phyloP scores from a whole-genome alignment of 2,329 filamentous ascomycete species.

The Zalaria obscura region DNA sequence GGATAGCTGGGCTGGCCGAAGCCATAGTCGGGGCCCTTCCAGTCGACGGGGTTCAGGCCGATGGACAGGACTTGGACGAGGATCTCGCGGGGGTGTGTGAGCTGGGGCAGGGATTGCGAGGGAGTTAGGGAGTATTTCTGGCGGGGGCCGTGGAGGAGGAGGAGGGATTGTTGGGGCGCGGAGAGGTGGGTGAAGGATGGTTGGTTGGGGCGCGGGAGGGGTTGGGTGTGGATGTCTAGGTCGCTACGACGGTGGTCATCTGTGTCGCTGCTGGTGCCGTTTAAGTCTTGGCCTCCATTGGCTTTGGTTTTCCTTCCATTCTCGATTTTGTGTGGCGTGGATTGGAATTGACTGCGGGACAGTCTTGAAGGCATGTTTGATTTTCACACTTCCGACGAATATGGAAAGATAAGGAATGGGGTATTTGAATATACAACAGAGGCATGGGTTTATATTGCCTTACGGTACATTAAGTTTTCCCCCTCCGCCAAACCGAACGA shows the following conservation, averaged over 20 bases:
- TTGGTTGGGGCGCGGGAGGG: background rate
- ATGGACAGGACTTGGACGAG: slow-evolving; percentile 50
- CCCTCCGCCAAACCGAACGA: no score
- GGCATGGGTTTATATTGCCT: no score
- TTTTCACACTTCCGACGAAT: no score
- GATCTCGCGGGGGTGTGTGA: slow-evolving; percentile 31
- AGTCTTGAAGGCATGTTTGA: no score
- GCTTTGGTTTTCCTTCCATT: no score
- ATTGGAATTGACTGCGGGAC: no score
- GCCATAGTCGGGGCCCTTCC: slow-evolving; percentile 55
- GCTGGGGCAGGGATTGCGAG: slow-evolving; percentile 15
- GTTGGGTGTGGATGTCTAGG: background rate
- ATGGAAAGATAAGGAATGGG: no score
- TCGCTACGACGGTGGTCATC: background rate
- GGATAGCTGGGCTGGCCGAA: slow-evolving; percentile 56
- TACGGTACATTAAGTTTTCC: no score
- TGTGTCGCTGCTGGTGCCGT: background rate
- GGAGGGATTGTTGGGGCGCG: slow-evolving; percentile 18
- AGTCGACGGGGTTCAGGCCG: slow-evolving; percentile 65
- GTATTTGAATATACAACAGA: no score
- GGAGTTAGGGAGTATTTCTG: slow-evolving; percentile 20
- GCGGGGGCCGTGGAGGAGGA: slow-evolving; percentile 19
- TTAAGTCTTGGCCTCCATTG: background rate
- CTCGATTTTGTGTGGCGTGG: no score
- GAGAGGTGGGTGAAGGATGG: slow-evolving; percentile 6